These are phyloP conservation scores for Pythium vanterpoolii DNA, from an alignment of 352 stramenopile species.

Conservation along the genomic window DNA sequence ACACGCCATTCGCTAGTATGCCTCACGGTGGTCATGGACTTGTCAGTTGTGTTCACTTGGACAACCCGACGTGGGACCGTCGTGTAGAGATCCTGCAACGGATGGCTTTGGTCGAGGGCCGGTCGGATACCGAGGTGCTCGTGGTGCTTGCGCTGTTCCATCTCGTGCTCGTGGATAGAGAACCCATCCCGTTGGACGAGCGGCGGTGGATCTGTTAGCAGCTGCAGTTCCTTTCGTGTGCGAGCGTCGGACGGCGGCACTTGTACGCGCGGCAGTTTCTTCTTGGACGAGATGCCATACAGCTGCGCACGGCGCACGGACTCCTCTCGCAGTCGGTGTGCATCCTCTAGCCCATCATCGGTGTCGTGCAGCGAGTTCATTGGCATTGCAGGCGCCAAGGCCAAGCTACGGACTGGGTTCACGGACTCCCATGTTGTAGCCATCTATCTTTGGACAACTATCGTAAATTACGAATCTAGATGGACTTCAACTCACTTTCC, in stretches of 20 bases:
- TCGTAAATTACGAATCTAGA: constrained; percentile 5
- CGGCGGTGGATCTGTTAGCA: constrained; percentile 25
- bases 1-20: constrained; percentile 37
- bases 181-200: constrained; percentile 13
- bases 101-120: constrained; percentile 44
- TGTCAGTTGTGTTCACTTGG: constrained; percentile 4
- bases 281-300: constrained; percentile 35
- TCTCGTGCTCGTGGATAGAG: constrained; percentile 35
- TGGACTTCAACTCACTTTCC: background rate
- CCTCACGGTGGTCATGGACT: constrained; percentile 15
- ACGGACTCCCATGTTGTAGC: background rate
- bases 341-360: constrained; percentile 4
- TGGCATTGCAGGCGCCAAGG: background rate
- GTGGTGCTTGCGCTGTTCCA: constrained; percentile 52
- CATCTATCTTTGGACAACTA: constrained; percentile 17
- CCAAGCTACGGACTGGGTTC: background rate
- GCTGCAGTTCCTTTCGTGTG: constrained; percentile 39
- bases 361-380: constrained; percentile 8
- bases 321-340: constrained; percentile 17
- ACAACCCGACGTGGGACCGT: constrained; percentile 40
- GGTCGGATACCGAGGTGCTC: constrained; percentile 42
- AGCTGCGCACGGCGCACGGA: constrained; percentile 34
- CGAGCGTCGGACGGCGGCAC: constrained; percentile 34
- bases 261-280: constrained; percentile 34
- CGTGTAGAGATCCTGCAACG: constrained; percentile 41